phyloP scores from a whole-genome alignment of 331 rosid species.

The Arachis monticola region DNA sequence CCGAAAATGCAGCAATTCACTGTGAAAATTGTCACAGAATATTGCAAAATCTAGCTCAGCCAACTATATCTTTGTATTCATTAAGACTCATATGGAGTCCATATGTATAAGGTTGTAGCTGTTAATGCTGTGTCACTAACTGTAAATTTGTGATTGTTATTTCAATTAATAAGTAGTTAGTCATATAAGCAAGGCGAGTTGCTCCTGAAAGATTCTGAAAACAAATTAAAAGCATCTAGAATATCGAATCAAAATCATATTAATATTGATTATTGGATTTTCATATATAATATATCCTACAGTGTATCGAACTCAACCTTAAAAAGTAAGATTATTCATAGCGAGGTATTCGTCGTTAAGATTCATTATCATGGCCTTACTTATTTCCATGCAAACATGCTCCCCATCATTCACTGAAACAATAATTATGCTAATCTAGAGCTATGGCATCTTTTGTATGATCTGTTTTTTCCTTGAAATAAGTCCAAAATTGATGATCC shows the following conservation, averaged over 20 bases:
- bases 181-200: background rate
- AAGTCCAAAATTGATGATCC: too few relatives aligned
- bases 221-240: too few relatives aligned
- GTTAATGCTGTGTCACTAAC: background rate
- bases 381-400: background rate
- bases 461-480: too few relatives aligned
- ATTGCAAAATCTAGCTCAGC: background rate
- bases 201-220: too few relatives aligned
- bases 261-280: too few relatives aligned
- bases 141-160: background rate
- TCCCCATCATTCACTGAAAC: background rate
- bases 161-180: background rate
- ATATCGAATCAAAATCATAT: too few relatives aligned
- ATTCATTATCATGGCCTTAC: background rate
- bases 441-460: background rate
- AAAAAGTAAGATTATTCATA: background rate
- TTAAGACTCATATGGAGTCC: background rate
- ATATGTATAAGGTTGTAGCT: background rate
- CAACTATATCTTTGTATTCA: background rate
- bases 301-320: too few relatives aligned
- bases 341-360: background rate
- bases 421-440: background rate
- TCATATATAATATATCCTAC: too few relatives aligned
- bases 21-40: background rate
- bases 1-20: conserved; percentile 5